Percentiles rank a stretch among this genome's conserved stretches.
These are phyloP conservation scores for Hemerocallis citrina DNA, from an alignment of 106 monocot genomes.

Conservation along the genomic window DNA sequence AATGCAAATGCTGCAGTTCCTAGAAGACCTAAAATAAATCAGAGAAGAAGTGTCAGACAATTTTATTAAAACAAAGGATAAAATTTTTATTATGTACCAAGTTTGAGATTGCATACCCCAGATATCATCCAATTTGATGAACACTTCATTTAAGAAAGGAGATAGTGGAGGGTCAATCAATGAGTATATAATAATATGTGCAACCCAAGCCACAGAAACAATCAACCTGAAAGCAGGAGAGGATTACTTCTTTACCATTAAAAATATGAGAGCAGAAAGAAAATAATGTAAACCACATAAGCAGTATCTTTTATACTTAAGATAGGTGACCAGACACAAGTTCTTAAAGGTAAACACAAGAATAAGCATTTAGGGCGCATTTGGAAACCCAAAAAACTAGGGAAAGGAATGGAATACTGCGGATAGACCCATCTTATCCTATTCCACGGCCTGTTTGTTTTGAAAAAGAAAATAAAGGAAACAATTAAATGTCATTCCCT, in stretches of 20 bases:
- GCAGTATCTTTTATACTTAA: too few relatives aligned
- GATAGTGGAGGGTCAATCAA: constrained; percentile 88
- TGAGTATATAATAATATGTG: constrained; percentile 87
- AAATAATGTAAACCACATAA: too few relatives aligned
- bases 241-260: not conserved
- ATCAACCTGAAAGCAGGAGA: constrained; percentile 59
- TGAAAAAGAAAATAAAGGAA: too few relatives aligned
- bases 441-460: too few relatives aligned
- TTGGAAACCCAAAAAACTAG: too few relatives aligned
- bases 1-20: constrained; percentile 96
- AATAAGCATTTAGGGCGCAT: not conserved
- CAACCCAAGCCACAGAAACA: constrained; percentile 94
- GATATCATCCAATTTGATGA: constrained; percentile 84
- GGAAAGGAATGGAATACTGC: too few relatives aligned
- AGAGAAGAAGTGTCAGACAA: not conserved
- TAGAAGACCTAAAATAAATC: constrained; percentile 57
- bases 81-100: too few relatives aligned
- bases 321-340: too few relatives aligned
- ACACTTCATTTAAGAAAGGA: constrained; percentile 90
- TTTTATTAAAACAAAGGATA: not conserved
- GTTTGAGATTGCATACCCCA: constrained; percentile 65
- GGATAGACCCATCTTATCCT: too few relatives aligned
- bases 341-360: not conserved
- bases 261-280: not conserved
- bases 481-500: too few relatives aligned